Evolutionary conservation across 441 rosid species (phyloP).

Genomic region (Pelargonium australe): DNA sequence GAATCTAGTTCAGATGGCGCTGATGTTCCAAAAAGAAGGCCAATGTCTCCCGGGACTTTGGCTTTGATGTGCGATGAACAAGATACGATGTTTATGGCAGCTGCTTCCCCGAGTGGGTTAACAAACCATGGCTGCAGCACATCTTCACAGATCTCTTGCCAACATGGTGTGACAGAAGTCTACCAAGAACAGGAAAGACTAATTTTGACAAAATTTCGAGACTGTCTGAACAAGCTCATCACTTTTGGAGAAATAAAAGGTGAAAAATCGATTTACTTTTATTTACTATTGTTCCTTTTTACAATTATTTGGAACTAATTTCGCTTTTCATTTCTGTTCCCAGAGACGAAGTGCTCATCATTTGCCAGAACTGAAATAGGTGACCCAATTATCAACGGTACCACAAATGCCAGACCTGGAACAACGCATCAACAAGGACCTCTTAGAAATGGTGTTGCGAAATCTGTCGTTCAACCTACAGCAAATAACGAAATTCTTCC

Average conservation of each 20-base stretch:
- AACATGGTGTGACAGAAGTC: constrained; percentile 53
- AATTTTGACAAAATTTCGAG: constrained; percentile 68
- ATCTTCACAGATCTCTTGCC: constrained; percentile 46
- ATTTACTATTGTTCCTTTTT: background rate
- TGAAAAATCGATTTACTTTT: constrained; percentile 9
- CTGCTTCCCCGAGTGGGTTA: constrained; percentile 55
- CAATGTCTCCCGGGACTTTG: constrained; percentile 94
- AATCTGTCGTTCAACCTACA: constrained; percentile 28
- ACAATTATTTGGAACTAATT: constrained; percentile 12
- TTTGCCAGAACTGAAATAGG: constrained; percentile 55
- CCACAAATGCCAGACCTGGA: constrained; percentile 36
- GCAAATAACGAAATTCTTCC: constrained; percentile 26
- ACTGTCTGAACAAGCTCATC: constrained; percentile 80
- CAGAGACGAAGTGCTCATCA: constrained; percentile 61
- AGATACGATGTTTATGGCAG: constrained; percentile 53
- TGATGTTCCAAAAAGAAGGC: constrained; percentile 56
- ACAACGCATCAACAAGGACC: constrained; percentile 37
- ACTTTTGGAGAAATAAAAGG: constrained; percentile 86
- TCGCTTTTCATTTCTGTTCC: constrained; percentile 8
- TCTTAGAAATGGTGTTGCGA: constrained; percentile 36
- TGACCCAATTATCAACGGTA: constrained; percentile 29
- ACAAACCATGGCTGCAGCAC: constrained; percentile 43
- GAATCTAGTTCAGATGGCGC: constrained; percentile 46
- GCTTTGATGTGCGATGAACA: constrained; percentile 96
- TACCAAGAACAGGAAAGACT: constrained; percentile 81